These are phyloP conservation scores for Lachnellula occidentalis DNA, from an alignment of 2,329 filamentous ascomycete species.

Conservation along the genomic window DNA sequence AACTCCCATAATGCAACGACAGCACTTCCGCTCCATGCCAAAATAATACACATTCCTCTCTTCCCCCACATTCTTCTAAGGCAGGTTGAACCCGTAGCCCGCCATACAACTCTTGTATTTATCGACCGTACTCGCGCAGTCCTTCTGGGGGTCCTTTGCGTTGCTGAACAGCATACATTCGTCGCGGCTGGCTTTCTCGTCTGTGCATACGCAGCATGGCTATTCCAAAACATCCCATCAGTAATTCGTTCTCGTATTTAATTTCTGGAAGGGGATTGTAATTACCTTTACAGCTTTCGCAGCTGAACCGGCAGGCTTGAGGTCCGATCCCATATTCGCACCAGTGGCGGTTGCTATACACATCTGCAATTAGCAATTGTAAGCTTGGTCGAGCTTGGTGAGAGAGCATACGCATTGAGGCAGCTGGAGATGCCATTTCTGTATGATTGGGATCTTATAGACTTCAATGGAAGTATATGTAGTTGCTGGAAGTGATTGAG, in stretches of 20 bases:
- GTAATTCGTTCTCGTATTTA: neutral
- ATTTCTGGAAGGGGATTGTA: neutral
- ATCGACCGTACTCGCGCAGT: constrained; percentile 77
- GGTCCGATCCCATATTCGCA: constrained; percentile 24
- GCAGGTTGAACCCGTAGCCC: constrained; percentile 75
- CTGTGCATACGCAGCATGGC: constrained; percentile 97
- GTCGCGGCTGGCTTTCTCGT: constrained; percentile 87
- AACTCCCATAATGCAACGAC: neutral
- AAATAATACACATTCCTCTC: neutral
- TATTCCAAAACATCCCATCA: constrained; percentile 34
- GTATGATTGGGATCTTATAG: constrained; percentile 14
- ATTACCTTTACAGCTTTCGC: constrained; percentile 25
- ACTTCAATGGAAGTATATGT: constrained; percentile 19
- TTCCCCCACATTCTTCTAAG: constrained; percentile 14
- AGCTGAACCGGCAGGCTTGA: constrained; percentile 22
- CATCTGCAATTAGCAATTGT: constrained; percentile 6
- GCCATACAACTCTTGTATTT: constrained; percentile 91
- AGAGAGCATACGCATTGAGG: constrained; percentile 25
- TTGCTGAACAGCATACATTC: constrained; percentile 99
- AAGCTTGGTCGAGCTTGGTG: neutral
- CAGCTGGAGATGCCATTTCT: constrained; percentile 25
- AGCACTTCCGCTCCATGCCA: neutral
- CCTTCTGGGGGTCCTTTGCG: constrained; percentile 71
- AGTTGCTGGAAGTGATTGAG: neutral
- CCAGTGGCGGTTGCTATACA: constrained; percentile 25